phyloP scores from a whole-genome alignment of 371 early-diverging fungal genomes.

The Paraphysoderma sedebokerense region DNA sequence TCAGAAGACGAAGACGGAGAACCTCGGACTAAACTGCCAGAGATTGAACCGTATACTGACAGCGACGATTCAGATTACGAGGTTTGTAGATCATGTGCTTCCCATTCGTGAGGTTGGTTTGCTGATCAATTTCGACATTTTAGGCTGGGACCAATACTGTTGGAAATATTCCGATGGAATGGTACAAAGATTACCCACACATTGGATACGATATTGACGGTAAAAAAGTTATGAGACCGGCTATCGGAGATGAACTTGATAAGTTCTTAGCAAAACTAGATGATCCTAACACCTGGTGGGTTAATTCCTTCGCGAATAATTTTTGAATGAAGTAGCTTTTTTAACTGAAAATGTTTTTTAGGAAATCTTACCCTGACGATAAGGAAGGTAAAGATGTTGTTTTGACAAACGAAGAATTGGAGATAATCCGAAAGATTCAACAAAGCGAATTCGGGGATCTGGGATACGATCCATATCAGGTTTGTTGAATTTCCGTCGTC shows the following conservation, averaged over 20 bases:
- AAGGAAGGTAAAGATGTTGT: conserved; percentile 58
- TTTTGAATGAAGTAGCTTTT: neutral
- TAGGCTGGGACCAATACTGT: conserved; percentile 18
- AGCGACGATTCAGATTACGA: conserved; percentile 1
- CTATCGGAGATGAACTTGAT: conserved; percentile 73
- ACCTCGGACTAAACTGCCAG: neutral
- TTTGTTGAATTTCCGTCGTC: neutral
- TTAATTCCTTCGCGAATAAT: neutral
- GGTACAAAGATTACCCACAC: conserved; percentile 91
- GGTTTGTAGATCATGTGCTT: neutral
- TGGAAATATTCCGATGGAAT: conserved; percentile 87
- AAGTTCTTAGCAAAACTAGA: conserved; percentile 81
- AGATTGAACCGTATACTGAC: neutral
- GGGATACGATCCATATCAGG: conserved; percentile 70
- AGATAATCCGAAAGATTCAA: conserved; percentile 75
- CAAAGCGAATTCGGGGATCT: conserved; percentile 62
- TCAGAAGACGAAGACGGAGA: too few relatives aligned
- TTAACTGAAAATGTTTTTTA: conserved; percentile 1
- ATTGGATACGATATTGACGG: conserved; percentile 92
- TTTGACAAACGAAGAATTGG: conserved; percentile 72
- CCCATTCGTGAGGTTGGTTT: neutral
- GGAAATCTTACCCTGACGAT: conserved; percentile 66
- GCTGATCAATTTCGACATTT: conserved; percentile 5
- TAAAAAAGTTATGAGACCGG: conserved; percentile 72
- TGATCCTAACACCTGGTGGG: conserved; percentile 73